These are phyloP conservation scores for Amorphotheca resinae DNA, from an alignment of 495 filamentous ascomycete genomes.

Conservation along the genomic window DNA sequence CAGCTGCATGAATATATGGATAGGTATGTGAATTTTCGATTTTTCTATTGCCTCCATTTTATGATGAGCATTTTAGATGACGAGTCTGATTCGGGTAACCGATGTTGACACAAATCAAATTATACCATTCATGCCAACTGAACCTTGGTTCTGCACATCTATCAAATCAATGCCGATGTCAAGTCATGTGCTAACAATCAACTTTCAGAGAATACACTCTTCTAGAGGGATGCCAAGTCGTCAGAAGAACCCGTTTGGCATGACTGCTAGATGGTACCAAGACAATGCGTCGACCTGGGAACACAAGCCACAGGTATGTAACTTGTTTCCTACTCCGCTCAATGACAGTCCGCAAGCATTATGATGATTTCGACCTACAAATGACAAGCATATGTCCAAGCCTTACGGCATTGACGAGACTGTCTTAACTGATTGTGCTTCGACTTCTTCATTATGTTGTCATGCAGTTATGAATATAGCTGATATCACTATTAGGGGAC, in stretches of 20 bases:
- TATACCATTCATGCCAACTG: constrained; percentile 77
- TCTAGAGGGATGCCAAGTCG: too few relatives aligned
- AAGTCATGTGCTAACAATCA: constrained; percentile 3
- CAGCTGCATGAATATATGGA: too few relatives aligned
- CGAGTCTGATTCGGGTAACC: constrained; percentile 78
- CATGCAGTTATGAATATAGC: background rate
- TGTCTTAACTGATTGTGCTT: constrained; percentile 29
- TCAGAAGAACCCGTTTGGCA: too few relatives aligned
- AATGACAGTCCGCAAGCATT: constrained; percentile 15
- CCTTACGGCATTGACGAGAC: constrained; percentile 52
- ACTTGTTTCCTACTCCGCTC: background rate
- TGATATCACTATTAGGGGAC: constrained; percentile 3
- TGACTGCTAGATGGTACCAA: too few relatives aligned
- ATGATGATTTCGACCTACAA: constrained; percentile 57
- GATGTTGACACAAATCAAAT: constrained; percentile 54
- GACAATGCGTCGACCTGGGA: too few relatives aligned
- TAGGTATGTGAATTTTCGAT: background rate
- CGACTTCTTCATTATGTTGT: constrained; percentile 2
- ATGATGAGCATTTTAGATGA: constrained; percentile 72
- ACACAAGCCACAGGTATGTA: too few relatives aligned
- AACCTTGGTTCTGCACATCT: too few relatives aligned
- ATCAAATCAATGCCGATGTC: too few relatives aligned
- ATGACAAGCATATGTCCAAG: constrained; percentile 88
- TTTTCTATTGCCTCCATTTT: constrained; percentile 11
- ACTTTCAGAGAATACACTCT: background rate